These are phyloP conservation scores for Tetradesmus obliquus DNA, from an alignment of 139 green algal genomes.

Conservation along the genomic window DNA sequence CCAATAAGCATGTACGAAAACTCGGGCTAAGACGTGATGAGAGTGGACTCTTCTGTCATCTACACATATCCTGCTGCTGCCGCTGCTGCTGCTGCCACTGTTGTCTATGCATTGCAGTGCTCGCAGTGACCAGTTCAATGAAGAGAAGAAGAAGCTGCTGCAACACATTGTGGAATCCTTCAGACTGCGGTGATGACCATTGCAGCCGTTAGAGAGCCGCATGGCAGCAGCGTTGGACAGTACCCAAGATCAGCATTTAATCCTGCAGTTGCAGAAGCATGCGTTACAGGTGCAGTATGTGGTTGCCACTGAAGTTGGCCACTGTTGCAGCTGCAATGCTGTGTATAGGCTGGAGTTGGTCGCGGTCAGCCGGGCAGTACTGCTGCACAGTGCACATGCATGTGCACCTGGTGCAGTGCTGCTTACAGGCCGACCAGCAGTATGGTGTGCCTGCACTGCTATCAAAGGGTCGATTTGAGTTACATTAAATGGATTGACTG, in stretches of 20 bases:
- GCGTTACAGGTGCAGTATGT: neutral
- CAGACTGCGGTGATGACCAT: slow-evolving; percentile 55
- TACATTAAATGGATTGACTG: too few species aligned
- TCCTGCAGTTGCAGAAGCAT: neutral
- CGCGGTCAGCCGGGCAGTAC: neutral
- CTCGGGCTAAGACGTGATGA: too few species aligned
- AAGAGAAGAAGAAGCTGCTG: slow-evolving; percentile 66
- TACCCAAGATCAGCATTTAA: neutral
- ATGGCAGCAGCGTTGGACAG: neutral
- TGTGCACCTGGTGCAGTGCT: neutral
- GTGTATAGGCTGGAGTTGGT: neutral
- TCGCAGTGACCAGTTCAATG: slow-evolving; percentile 72
- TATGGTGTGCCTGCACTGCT: neutral
- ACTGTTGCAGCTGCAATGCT: neutral
- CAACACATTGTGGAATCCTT: slow-evolving; percentile 67
- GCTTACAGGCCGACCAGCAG: too few species aligned
- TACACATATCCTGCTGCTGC: neutral
- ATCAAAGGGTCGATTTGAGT: neutral
- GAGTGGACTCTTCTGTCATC: too few species aligned
- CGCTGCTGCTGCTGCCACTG: neutral
- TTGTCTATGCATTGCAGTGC: slow-evolving; percentile 49
- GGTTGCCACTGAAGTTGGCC: neutral
- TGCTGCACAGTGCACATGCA: neutral
- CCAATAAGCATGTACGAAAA: neutral
- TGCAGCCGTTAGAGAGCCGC: neutral